These are phyloP conservation scores for Striga asiatica DNA, from an alignment of 257 asterid genomes.

Conservation along the genomic window DNA sequence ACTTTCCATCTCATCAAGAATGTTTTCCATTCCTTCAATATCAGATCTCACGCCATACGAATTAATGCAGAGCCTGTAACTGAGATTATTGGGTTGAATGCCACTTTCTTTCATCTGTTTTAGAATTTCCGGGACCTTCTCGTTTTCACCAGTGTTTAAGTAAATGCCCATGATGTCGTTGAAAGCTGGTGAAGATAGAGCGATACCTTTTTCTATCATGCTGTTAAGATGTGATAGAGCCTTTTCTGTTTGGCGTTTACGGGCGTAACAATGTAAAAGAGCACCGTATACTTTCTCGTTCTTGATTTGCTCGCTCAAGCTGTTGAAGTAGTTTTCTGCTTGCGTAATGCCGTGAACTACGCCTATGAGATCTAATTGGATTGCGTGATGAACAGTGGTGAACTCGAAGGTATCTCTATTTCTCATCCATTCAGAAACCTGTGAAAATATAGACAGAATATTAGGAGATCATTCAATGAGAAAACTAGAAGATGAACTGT, in stretches of 20 bases:
- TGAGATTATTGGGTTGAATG: slow-evolving; percentile 53
- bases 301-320: slow-evolving; percentile 51
- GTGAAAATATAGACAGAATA: neutral
- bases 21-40: slow-evolving; percentile 51
- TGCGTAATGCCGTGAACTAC: slow-evolving; percentile 49
- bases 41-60: slow-evolving; percentile 58
- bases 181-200: slow-evolving; percentile 40
- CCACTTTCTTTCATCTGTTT: slow-evolving; percentile 40
- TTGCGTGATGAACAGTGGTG: slow-evolving; percentile 67
- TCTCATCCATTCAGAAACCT: slow-evolving; percentile 69
- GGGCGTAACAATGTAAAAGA: slow-evolving; percentile 71
- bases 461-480: neutral
- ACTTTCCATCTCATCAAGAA: slow-evolving; percentile 60
- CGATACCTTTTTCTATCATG: slow-evolving; percentile 55
- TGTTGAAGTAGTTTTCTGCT: slow-evolving; percentile 62
- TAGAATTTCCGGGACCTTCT: slow-evolving; percentile 42
- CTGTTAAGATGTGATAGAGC: slow-evolving; percentile 38
- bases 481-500: too few species aligned
- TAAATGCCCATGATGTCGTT: slow-evolving; percentile 66
- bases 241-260: slow-evolving; percentile 41
- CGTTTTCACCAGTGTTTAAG: slow-evolving; percentile 34
- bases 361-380: slow-evolving; percentile 73
- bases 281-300: slow-evolving; percentile 66
- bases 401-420: slow-evolving; percentile 29
- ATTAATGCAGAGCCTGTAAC: slow-evolving; percentile 74